Base-by-base conservation (phyloP, 2,329 filamentous ascomycete genomes). In the Alternaria triticina region DNA sequence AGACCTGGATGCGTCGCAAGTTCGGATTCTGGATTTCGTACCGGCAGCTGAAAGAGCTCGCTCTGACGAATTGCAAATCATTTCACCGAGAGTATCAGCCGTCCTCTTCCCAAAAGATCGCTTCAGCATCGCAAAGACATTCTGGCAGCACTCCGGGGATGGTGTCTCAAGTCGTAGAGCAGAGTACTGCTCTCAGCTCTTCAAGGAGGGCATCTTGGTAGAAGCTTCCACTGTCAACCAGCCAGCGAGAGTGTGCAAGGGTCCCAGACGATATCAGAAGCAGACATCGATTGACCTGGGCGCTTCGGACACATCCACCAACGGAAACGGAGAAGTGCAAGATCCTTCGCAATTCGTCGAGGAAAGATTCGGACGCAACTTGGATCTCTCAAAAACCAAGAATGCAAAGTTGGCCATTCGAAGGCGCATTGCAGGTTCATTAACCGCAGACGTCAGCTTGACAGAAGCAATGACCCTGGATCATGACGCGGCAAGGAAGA, bases 81-180 rank as follows among this genome's bases (percentile, higher is more conserved):
- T 84, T 5, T 78, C 80, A 20, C 82, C 83, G 0, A 78, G 73
- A 43, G 67, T 85, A 4, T 84, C 80, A 6, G 83, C 82, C 23
- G 89, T 97, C 4, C 77, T 98, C 45, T 93, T 91, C 71, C 88
- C 90, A 0, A 83, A 86, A 49, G 87, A 89, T 12, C 82, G 88
- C 17, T 94, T 90, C 71, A 82, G 88, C 5, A 80, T 91, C 62
- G 92, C 93, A n/a, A 98, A 97, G 79, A 88, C 94, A 73, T 97
- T 97, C 74, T 99, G 96, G 96, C 96, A 98, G 79, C 96, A 99
- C 79, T 91, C 92, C 1, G 96, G 96, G 20, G 94, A 97, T 65
- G 96, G 96, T 15, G 86, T 97, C 13, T 97, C 94, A 1, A 97
- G 94, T 77, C 90, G 96, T 54, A 88, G 94, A 44, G 94, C 93